These are phyloP conservation scores for Aspergillus sp. DNA, from an alignment of 2,329 filamentous ascomycete genomes.

Conservation along the genomic window DNA sequence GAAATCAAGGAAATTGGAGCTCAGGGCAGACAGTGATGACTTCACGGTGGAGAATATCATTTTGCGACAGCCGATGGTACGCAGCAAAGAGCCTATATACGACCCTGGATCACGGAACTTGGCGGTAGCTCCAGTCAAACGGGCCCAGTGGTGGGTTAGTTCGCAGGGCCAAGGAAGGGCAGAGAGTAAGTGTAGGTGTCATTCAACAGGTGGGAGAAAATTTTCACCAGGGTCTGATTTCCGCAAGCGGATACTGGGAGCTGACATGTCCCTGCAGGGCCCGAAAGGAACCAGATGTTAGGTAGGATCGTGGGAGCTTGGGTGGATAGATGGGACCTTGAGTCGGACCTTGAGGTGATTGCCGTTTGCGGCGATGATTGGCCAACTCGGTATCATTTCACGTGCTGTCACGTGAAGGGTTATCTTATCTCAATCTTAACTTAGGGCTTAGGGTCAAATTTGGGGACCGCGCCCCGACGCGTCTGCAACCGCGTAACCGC, in stretches of 20 bases:
- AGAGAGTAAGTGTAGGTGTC: conserved; percentile 16
- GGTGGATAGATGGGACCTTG: no score
- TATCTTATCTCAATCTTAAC: no score
- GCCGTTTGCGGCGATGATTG: conserved; percentile 15
- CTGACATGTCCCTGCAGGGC: conserved; percentile 8
- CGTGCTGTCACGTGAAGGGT: background rate
- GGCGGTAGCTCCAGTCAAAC: background rate
- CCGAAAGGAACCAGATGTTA: conserved; percentile 2
- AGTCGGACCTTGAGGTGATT: background rate
- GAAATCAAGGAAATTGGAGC: background rate
- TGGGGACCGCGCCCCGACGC: conserved; percentile 24
- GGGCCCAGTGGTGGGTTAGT: background rate
- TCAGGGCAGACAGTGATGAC: background rate
- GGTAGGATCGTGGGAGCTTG: background rate
- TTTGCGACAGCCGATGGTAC: background rate
- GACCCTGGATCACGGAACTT: background rate
- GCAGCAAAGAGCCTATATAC: background rate
- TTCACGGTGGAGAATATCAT: background rate
- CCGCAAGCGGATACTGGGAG: conserved; percentile 5
- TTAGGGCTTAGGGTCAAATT: conserved; percentile 23
- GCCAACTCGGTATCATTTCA: background rate
- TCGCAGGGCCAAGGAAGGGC: background rate
- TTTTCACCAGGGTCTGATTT: background rate
- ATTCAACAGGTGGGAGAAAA: conserved; percentile 2
- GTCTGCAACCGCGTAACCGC: conserved; percentile 16